These are phyloP conservation scores for Fusarium paranaense DNA, from an alignment of 2,329 filamentous ascomycete species.

Conservation along the genomic window DNA sequence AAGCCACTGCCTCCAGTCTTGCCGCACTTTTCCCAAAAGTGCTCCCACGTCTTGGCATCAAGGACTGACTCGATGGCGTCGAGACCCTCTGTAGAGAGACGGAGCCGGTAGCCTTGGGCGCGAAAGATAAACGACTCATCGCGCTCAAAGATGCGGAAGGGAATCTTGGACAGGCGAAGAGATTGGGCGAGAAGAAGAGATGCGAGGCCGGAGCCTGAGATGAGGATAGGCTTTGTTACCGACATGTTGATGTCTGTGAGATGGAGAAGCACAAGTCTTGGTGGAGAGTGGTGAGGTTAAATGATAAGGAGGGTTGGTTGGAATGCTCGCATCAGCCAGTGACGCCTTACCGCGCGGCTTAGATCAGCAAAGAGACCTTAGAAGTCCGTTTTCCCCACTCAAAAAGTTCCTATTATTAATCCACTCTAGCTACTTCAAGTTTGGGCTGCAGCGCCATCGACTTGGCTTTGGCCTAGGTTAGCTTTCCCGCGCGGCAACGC, in stretches of 20 bases:
- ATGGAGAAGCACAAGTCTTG: neutral
- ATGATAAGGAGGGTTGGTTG: neutral
- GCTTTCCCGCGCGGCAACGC: neutral
- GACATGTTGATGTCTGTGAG: constrained; percentile 24
- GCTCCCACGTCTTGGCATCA: constrained; percentile 57
- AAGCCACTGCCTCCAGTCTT: constrained; percentile 70
- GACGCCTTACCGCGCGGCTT: neutral
- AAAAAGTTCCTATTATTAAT: neutral
- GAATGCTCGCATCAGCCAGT: neutral
- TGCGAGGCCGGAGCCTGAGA: constrained; percentile 58
- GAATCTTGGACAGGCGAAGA: constrained; percentile 55
- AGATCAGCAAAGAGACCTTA: neutral
- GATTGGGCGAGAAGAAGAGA: constrained; percentile 59
- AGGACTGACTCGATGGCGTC: constrained; percentile 72
- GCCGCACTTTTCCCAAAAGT: constrained; percentile 70
- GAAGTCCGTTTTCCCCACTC: neutral
- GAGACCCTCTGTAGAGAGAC: constrained; percentile 67
- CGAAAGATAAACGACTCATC: constrained; percentile 63
- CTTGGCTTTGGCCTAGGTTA: neutral
- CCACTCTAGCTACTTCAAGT: neutral
- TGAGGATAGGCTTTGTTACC: constrained; percentile 52
- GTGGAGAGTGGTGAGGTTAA: neutral
- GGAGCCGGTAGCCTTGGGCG: constrained; percentile 71
- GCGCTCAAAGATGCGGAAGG: constrained; percentile 68
- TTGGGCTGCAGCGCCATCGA: neutral